Evolutionary conservation across 2,329 filamentous ascomycete species (phyloP).

Genomic region (Sporothrix brasiliensis): DNA sequence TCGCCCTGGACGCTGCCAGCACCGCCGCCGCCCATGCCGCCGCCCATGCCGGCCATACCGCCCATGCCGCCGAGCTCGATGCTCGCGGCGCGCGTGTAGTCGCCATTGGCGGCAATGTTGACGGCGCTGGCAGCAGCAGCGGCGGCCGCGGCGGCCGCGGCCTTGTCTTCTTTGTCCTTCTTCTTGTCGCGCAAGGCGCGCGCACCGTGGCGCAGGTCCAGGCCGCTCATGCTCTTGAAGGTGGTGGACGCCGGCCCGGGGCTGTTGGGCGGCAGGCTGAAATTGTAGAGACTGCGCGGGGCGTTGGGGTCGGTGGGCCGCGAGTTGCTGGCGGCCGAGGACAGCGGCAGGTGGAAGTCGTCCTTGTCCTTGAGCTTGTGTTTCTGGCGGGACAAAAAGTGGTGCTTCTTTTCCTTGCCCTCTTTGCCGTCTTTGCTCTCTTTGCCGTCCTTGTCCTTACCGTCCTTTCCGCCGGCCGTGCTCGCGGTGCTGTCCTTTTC

Average conservation of each 20-base stretch:
- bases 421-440: constrained; percentile 54
- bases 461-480: constrained; percentile 36
- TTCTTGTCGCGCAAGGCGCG: constrained; percentile 79
- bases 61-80: constrained; percentile 40
- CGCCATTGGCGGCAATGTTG: constrained; percentile 42
- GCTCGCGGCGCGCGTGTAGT: constrained; percentile 43
- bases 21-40: constrained; percentile 24
- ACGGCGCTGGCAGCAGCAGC: not conserved
- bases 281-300: constrained; percentile 76
- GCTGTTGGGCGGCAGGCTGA: constrained; percentile 73
- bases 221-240: constrained; percentile 82
- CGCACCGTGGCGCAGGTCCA: constrained; percentile 77
- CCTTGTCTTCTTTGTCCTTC: constrained; percentile 66
- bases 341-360: constrained; percentile 71
- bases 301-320: constrained; percentile 73
- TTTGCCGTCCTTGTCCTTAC: not conserved
- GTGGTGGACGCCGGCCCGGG: constrained; percentile 65
- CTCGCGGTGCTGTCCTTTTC: constrained; percentile 51
- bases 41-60: constrained; percentile 42
- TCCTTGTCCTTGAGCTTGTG: constrained; percentile 74
- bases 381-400: constrained; percentile 78
- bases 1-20: constrained; percentile 39
- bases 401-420: constrained; percentile 76
- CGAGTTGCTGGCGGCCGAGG: constrained; percentile 76
- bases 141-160: constrained; percentile 38